Base-by-base conservation (phyloP, 192 early-diverging fungal genomes). In the Fimicolochytrium jonesii region DNA sequence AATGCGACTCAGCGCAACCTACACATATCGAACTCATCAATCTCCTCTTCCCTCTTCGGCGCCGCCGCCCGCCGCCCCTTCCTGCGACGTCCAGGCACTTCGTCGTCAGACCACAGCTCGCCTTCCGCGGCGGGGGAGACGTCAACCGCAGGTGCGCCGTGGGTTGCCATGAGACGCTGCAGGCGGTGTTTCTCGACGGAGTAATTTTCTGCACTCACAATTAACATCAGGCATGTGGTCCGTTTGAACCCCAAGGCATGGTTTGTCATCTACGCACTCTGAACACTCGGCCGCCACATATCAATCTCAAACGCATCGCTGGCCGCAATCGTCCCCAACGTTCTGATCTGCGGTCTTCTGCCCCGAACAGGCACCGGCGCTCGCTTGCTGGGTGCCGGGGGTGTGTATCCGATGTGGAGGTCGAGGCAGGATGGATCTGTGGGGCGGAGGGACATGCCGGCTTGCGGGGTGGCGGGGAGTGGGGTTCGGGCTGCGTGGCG, bases 1-100 rank as follows among this genome's bases (percentile, higher is more conserved):
- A 49, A 23, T 4, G 15, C 13, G 33, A 57, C 50, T 26, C 3
- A 45, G 17, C n/a, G 31, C 2, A n/a, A 28, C 49, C 20, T 66
- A 73, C 70, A 42, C 73, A 79, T 76, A 26, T 73, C 66, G 52
- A 74, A 70, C 49, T 79, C 77, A 55, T 79, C 72, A 28, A 76
- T 29, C 18, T 72, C 77, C 17, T 50, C 61, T 23, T 54, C 6
- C 62, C 30, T 34, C 45, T 22, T 37, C 51, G 26, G n/a, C 59
- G 29, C 42, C n/a, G n/a, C 4, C 53, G 32, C 26, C 53, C 53
- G 7, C 15, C 15, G 9, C 22, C 46, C 46, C 46, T 23, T 49
- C 6, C 15, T 23, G 20, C 10, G 50, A 20, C 49, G 47, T 25
- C 30, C n/a, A n/a, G n/a, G n/a, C n/a, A 22, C 46, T 10, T 23